Percentiles rank a stretch among this genome's conserved stretches.
Conservation (phyloP, 2,329 filamentous ascomycete species). For the Colletotrichum gloeosporioides region DNA sequence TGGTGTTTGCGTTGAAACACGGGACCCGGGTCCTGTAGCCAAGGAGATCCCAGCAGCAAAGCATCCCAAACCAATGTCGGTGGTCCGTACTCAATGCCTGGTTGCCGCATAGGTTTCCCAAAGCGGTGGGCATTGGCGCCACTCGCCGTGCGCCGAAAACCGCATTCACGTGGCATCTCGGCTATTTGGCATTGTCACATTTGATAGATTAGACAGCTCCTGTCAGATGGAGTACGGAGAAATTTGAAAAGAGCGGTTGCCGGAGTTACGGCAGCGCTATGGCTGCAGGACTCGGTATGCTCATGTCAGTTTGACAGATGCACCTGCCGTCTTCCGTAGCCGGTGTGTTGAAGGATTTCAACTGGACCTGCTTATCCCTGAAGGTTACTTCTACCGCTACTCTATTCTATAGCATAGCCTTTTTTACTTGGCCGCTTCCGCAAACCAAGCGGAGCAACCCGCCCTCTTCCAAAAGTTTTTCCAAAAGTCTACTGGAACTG, state of each 20-base stretch:
- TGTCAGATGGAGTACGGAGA: background rate
- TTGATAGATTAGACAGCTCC: background rate
- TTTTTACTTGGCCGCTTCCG: background rate
- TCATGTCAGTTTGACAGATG: background rate
- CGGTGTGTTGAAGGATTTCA: background rate
- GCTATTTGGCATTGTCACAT: background rate
- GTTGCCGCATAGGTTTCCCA: background rate
- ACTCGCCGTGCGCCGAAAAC: background rate
- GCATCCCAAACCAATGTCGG: background rate
- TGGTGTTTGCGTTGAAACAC: constrained; percentile 6
- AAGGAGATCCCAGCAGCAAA: background rate
- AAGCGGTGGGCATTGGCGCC: background rate
- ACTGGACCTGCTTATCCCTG: background rate
- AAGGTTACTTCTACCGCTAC: background rate
- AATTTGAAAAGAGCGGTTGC: background rate
- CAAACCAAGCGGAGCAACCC: background rate
- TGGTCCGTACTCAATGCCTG: background rate
- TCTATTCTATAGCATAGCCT: background rate
- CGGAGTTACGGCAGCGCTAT: background rate
- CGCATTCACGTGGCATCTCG: constrained; percentile 7
- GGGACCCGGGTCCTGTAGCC: background rate
- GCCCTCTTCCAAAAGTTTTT: background rate
- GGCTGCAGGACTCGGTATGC: background rate
- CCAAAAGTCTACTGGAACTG: background rate
- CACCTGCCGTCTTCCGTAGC: background rate